Evolutionary conservation across 2,329 filamentous ascomycete species (phyloP).

Genomic region (Ascochyta lentis): DNA sequence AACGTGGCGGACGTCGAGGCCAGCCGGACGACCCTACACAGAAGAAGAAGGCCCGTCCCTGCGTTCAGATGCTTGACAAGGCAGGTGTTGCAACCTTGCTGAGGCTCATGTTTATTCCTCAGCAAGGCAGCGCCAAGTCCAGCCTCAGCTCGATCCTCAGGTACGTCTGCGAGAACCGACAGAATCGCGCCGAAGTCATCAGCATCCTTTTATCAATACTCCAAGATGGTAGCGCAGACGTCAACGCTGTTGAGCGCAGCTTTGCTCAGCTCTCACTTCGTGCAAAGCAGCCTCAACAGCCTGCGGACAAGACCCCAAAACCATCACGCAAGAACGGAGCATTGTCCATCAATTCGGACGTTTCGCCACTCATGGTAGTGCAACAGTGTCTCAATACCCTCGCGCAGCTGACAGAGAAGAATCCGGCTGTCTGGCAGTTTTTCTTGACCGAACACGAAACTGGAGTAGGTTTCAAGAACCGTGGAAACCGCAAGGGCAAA

Average conservation of each 20-base stretch:
- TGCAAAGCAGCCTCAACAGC: slow-evolving; percentile 74
- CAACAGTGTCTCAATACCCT: slow-evolving; percentile 92
- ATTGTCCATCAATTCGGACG: slow-evolving; percentile 74
- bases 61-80: slow-evolving; percentile 97
- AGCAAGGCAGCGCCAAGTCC: slow-evolving; percentile 83
- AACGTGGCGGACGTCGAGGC: slow-evolving; percentile 46
- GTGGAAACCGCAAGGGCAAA: slow-evolving; percentile 83
- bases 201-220: slow-evolving; percentile 91
- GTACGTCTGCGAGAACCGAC: slow-evolving; percentile 94
- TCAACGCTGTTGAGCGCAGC: slow-evolving; percentile 91
- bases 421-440: slow-evolving; percentile 84
- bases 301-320: slow-evolving; percentile 79
- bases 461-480: slow-evolving; percentile 76
- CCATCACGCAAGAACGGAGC: slow-evolving; percentile 76
- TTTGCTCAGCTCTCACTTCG: slow-evolving; percentile 92
- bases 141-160: slow-evolving; percentile 87
- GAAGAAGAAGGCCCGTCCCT: slow-evolving; percentile 74
- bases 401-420: slow-evolving; percentile 82
- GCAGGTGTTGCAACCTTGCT: slow-evolving; percentile 93
- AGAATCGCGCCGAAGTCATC: slow-evolving; percentile 92
- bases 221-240: slow-evolving; percentile 92
- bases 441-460: slow-evolving; percentile 96
- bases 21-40: slow-evolving; percentile 56
- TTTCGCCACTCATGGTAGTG: slow-evolving; percentile 92
- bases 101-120: slow-evolving; percentile 97